Conservation (phyloP, 2,329 filamentous ascomycete species). For the Apiospora aurea region DNA sequence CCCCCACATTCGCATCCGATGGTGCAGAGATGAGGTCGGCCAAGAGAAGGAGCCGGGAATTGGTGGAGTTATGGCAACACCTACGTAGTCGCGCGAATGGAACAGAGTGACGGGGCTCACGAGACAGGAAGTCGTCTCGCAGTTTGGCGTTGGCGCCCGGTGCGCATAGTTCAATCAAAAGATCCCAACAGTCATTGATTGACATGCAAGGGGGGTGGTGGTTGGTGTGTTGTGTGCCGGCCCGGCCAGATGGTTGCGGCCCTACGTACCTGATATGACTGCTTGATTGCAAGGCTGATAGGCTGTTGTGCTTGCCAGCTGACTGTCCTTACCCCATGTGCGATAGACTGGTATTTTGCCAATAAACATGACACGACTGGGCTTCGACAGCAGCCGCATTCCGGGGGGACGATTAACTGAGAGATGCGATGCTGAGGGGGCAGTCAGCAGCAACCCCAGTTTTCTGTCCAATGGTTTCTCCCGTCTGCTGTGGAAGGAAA, state of each 20-base stretch:
- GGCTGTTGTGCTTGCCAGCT: neutral
- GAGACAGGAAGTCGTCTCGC: neutral
- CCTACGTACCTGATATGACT: slow-evolving; percentile 16
- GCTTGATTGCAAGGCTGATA: slow-evolving; percentile 7
- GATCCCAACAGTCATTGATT: neutral
- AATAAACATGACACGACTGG: neutral
- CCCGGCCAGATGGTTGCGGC: slow-evolving; percentile 8
- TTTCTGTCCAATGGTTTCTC: slow-evolving; percentile 13
- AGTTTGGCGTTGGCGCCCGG: neutral
- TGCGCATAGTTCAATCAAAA: slow-evolving; percentile 5
- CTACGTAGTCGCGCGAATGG: neutral
- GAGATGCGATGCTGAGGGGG: slow-evolving; percentile 7
- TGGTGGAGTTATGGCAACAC: slow-evolving; percentile 2
- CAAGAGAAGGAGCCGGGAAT: slow-evolving; percentile 1
- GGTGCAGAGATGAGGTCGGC: neutral
- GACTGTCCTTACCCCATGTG: neutral
- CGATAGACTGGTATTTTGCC: neutral
- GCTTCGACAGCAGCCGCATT: neutral
- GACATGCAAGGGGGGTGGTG: neutral
- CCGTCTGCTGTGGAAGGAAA: neutral
- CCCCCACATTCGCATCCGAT: neutral
- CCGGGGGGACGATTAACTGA: neutral
- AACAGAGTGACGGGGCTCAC: neutral
- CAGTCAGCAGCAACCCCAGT: slow-evolving; percentile 16
- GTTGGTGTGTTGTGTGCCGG: slow-evolving; percentile 1